A percentile compares a stretch with the other conserved stretches of the same genome.
Conservation (phyloP, 2,329 filamentous ascomycete species). For the Trichoderma gracile region DNA sequence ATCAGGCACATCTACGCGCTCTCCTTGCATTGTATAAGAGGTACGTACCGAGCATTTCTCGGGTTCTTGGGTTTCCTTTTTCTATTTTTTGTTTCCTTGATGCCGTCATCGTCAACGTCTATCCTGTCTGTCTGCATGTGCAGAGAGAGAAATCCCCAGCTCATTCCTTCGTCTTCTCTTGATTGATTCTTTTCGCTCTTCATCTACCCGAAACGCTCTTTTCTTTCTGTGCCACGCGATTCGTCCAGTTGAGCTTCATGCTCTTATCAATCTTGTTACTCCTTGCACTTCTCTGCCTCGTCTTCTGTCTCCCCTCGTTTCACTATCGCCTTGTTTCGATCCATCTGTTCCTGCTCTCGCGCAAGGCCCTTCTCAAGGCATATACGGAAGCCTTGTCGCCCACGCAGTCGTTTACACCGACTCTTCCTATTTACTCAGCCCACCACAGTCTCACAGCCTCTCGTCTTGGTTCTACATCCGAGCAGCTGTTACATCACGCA, state of each 20-base stretch:
- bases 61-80: background rate
- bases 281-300: constrained; percentile 1
- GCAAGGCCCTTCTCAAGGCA: background rate
- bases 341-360: background rate
- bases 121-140: background rate
- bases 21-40: constrained; percentile 21
- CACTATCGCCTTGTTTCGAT: background rate
- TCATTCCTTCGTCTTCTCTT: background rate
- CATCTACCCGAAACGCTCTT: background rate
- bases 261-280: background rate
- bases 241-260: background rate
- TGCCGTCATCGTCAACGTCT: constrained; percentile 14
- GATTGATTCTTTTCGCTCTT: background rate
- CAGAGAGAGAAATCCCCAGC: constrained; percentile 2
- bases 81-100: constrained; percentile 6
- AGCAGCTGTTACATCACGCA: constrained; percentile 29
- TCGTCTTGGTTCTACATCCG: background rate
- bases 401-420: constrained; percentile 35
- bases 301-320: background rate
- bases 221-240: constrained; percentile 16
- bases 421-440: constrained; percentile 29
- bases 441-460: constrained; percentile 21
- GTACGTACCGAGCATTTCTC: constrained; percentile 20
- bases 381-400: constrained; percentile 18
- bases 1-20: background rate